Base-by-base conservation (phyloP, 2,329 filamentous ascomycete species). In the Aspergillus sp. region DNA sequence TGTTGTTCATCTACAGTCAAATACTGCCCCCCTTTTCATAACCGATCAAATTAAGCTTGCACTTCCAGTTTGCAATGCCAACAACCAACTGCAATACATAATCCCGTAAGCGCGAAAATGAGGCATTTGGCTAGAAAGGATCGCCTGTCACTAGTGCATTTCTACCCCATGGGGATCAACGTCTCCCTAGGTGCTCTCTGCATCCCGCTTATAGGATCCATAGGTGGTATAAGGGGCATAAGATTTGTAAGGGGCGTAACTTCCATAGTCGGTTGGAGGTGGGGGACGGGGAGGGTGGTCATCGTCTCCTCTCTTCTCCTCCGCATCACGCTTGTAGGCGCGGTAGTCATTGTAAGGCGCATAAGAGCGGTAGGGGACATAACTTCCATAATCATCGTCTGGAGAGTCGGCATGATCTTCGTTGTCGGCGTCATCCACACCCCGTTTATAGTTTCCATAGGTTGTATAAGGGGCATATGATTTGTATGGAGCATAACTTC, bases 401-500 rank as follows among this genome's bases (percentile, higher is more conserved):
- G 39, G 31, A 32, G 31, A 12, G 11, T 3, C 9, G 31, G 31
- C 9, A 32, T 32, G 31, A 12, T 32, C 39, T 14, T 16, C 39
- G 6, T 7, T 2, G 11, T 18, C 14, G 18, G 16, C 39, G 11
- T 45, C 16, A 7, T 45, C 14, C 39, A 18, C 39, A 18, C 16
- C 39, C 16, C 42, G 42, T 46, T 56, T 50, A 29, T 56, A 56
- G 24, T 14, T 12, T 1, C 11, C 32, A 14, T 36, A 36, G 32
- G 11, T 36, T 11, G 32, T 36, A 11, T 36, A 36, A 4, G 39
- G 36, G 12, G 22, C 32, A 29, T 56, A 56, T 18, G 45, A 32
- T 20, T 56, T 42, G 54, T 56, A 56, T 14, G 54, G 54, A 11
- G 45, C 32, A 36, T 65, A 67, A 9, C 31, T 58, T 1, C 55